Conservation (phyloP, 352 stramenopile species). For the Phytophthora quininea region DNA sequence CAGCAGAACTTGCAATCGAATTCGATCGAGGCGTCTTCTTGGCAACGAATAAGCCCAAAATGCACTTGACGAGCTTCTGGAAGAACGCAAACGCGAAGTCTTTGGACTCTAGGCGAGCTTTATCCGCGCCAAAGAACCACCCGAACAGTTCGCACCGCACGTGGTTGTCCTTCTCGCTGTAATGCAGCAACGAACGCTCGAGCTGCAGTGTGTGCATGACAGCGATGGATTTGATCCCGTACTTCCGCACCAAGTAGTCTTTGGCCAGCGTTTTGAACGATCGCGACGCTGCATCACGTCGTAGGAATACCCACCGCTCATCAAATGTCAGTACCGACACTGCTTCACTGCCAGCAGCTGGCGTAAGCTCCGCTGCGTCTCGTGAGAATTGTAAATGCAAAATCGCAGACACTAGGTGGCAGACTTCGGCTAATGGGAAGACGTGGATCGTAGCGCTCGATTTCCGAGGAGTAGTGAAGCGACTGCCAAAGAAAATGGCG, state of each 20-base stretch:
- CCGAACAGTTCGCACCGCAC: conserved; percentile 65
- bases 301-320: conserved; percentile 46
- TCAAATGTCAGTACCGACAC: conserved; percentile 33
- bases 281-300: conserved; percentile 14
- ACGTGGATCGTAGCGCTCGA: conserved; percentile 47
- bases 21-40: conserved; percentile 36
- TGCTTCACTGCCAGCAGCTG: conserved; percentile 3
- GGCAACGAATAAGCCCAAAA: conserved; percentile 38
- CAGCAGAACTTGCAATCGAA: conserved; percentile 10
- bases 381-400: conserved; percentile 70
- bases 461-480: conserved; percentile 32
- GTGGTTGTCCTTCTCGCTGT: conserved; percentile 49
- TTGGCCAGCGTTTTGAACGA: conserved; percentile 69
- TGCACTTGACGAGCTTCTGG: conserved; percentile 51
- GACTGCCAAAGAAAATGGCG: conserved; percentile 47
- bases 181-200: conserved; percentile 69
- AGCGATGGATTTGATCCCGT: conserved; percentile 78
- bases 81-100: conserved; percentile 71
- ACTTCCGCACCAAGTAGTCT: conserved; percentile 69
- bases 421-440: conserved; percentile 64
- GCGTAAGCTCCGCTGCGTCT: conserved; percentile 36
- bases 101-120: conserved; percentile 42
- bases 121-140: conserved; percentile 72
- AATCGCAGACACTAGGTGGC: conserved; percentile 62
- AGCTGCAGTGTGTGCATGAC: conserved; percentile 73